Percentiles rank a stretch among this genome's conserved stretches.
These are phyloP conservation scores for Calonectria leucothoes DNA, from an alignment of 2,329 filamentous ascomycete species.

Conservation along the genomic window DNA sequence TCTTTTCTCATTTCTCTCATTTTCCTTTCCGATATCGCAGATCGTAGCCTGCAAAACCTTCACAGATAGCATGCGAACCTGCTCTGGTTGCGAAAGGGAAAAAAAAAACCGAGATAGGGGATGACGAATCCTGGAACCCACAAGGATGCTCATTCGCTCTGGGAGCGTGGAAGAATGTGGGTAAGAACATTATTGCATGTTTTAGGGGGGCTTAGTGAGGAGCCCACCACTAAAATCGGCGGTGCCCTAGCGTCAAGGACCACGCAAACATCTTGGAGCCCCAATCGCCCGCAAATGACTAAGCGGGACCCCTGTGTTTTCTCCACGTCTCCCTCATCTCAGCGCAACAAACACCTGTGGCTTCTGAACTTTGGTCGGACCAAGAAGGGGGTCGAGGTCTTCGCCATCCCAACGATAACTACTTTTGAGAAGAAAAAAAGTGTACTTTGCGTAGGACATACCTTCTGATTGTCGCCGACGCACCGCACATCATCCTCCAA, in stretches of 20 bases:
- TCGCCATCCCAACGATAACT: neutral
- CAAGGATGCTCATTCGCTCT: neutral
- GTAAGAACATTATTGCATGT: neutral
- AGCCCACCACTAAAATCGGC: neutral
- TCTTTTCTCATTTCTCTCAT: neutral
- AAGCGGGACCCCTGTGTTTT: constrained; percentile 19
- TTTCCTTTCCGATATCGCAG: neutral
- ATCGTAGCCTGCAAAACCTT: neutral
- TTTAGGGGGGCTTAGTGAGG: neutral
- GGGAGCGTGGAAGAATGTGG: neutral
- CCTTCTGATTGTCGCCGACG: neutral
- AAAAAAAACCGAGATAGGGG: neutral
- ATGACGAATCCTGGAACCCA: neutral
- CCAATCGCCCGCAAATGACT: neutral
- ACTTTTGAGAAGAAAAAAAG: neutral
- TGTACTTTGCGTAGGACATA: neutral
- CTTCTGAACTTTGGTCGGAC: constrained; percentile 5
- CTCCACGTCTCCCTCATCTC: constrained; percentile 28
- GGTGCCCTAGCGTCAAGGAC: neutral
- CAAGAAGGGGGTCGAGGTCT: constrained; percentile 9
- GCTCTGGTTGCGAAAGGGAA: neutral
- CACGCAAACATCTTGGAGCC: constrained; percentile 2
- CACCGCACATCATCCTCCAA: neutral
- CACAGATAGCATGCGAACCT: neutral
- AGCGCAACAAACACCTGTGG: neutral